Percentiles rank a stretch among this genome's conserved stretches.
Evolutionary conservation across 2,329 filamentous ascomycete genomes (phyloP).

Genomic region (Botrytis medusae): DNA sequence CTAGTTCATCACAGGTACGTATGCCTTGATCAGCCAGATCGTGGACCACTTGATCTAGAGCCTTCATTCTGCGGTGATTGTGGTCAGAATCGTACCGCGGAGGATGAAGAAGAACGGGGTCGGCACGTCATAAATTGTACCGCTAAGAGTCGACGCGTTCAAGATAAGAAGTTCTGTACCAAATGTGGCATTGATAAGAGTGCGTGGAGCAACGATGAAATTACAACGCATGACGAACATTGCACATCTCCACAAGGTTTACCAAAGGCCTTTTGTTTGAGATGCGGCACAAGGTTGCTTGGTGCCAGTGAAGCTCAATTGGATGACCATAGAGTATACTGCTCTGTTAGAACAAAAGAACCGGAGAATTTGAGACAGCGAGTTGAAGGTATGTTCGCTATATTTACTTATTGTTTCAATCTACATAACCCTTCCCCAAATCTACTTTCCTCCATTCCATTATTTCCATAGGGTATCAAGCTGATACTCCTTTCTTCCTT

Average conservation of each 20-base stretch:
- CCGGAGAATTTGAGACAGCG: neutral
- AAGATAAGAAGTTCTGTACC: slow-evolving; percentile 21
- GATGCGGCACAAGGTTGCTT: slow-evolving; percentile 17
- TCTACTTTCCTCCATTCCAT: neutral
- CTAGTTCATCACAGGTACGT: slow-evolving; percentile 23
- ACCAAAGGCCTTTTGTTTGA: slow-evolving; percentile 17
- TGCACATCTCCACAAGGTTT: slow-evolving; percentile 19
- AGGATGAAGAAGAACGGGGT: neutral
- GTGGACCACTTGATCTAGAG: neutral
- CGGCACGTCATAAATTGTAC: slow-evolving; percentile 1
- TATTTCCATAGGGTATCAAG: slow-evolving; percentile 7
- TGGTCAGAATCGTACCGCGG: slow-evolving; percentile 21
- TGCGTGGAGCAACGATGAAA: neutral
- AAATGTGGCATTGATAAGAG: slow-evolving; percentile 26
- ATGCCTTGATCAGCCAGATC: slow-evolving; percentile 18
- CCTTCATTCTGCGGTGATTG: slow-evolving; percentile 25
- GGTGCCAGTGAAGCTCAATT: slow-evolving; percentile 3
- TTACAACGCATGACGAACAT: neutral
- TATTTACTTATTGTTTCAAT: neutral
- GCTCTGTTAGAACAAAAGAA: slow-evolving; percentile 13
- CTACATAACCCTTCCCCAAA: neutral
- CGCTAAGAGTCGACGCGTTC: neutral
- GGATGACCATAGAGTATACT: slow-evolving; percentile 12
- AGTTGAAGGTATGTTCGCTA: slow-evolving; percentile 9
- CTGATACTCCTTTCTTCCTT: slow-evolving; percentile 7